Percentiles rank a stretch among this genome's conserved stretches.
Conservation (phyloP, 2,329 filamentous ascomycete genomes). For the Sphaerostilbella broomeana region DNA sequence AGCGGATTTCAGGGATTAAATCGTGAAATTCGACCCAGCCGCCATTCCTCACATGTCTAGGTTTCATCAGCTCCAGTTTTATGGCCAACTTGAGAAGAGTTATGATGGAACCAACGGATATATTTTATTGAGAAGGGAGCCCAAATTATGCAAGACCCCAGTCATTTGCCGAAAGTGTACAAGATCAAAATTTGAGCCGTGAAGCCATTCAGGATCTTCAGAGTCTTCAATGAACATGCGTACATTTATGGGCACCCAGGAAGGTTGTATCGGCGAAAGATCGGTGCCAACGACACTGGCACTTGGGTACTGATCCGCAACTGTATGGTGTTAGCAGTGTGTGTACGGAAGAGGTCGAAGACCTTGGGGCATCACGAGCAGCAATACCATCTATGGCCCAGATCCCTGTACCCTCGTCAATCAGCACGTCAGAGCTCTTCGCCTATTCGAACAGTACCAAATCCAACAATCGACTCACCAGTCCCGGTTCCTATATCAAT, state of each 20-base stretch:
- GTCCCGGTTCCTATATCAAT: slow-evolving; percentile 46
- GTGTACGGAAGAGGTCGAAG: too few relatives aligned
- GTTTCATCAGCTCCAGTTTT: slow-evolving; percentile 2
- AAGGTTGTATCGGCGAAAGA: slow-evolving; percentile 40
- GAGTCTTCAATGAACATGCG: slow-evolving; percentile 57
- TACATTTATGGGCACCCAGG: slow-evolving; percentile 52
- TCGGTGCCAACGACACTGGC: slow-evolving; percentile 37
- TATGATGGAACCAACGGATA: slow-evolving; percentile 25
- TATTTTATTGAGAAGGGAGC: slow-evolving; percentile 37
- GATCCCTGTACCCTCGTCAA: slow-evolving; percentile 25
- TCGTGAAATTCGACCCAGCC: slow-evolving; percentile 49
- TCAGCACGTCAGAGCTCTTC: slow-evolving; percentile 5
- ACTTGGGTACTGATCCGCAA: slow-evolving; percentile 36
- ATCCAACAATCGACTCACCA: slow-evolving; percentile 24
- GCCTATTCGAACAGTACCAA: neutral
- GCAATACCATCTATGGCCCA: slow-evolving; percentile 46
- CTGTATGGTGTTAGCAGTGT: too few relatives aligned
- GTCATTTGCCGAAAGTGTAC: slow-evolving; percentile 47
- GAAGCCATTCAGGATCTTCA: slow-evolving; percentile 49
- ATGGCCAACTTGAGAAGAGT: neutral
- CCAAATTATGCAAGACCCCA: slow-evolving; percentile 44
- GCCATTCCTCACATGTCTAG: slow-evolving; percentile 37
- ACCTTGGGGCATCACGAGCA: neutral
- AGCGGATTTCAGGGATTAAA: slow-evolving; percentile 33
- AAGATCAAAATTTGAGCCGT: slow-evolving; percentile 48